Base-by-base conservation (phyloP, 768 basidiomycete species). In the Mycena rebaudengoi region DNA sequence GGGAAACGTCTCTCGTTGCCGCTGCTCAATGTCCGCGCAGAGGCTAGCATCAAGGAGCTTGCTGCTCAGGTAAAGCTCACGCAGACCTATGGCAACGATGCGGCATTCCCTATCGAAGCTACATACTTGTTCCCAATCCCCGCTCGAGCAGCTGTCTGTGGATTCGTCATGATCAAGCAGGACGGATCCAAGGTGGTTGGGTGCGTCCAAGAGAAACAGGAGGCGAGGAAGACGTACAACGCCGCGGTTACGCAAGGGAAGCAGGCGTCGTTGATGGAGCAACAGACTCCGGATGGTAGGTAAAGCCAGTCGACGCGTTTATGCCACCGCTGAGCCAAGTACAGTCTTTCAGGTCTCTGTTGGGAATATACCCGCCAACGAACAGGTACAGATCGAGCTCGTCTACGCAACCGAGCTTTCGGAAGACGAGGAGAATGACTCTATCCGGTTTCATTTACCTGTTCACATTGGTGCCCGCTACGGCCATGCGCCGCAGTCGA, bases 61-160 rank as follows among this genome's bases (percentile, higher is more conserved):
- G 58, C 57, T 5, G 65, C 68, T 12, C 63, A 60, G 28, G 68
- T 69, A 14, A 64, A 64, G 35, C 56, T 69, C 48, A 53, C 58
- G 1, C 68, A 69, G 44, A 61, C 51, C 21, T 69, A 64, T 37
- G 49, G 48, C 26, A 68, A 68, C 49, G 63, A 64, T 30, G 59
- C 55, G 7, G 14, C 11, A 7, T 37, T 61, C 16, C 49, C 64
- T 18, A 64, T 66, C 16, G 65, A 69, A 35, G 68, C 62, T 7
- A 57, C 39, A 14, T 69, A 67, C 29, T 51, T 49, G 1, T 69
- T 69, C 25, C 57, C 62, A 5, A 54, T 69, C 14, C 68, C 63
- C 25, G 57, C 68, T 10, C 44, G 65, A 6, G 63, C 63, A 5
- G 57, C 44, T 10, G 57, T 59, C 4, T 55, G 14, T 4, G 29